Base-by-base conservation (phyloP, 441 rosid species). In the Hura crepitans region DNA sequence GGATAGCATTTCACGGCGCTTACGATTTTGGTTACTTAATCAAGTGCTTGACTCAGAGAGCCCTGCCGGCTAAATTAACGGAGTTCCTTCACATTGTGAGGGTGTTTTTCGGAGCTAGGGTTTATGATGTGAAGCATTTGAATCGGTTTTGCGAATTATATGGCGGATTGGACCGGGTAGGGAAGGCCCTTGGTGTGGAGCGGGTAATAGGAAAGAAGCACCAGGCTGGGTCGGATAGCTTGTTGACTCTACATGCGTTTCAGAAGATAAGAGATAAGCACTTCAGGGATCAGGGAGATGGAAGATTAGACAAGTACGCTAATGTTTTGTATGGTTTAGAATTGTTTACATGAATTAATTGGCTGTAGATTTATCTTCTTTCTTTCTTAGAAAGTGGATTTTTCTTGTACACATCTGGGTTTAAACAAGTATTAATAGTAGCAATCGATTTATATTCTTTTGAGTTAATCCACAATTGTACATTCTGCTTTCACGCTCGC, bases 1-100 rank as follows among this genome's bases (percentile, higher is more conserved):
- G 93, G 93, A 85, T 88, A 12, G 80, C 91, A 13, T 88, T 88
- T 69, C 93, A 88, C 49, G 77, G 94, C 80, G 85, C 88, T 33
- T 86, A 86, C 31, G 94, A 88, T 79, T 88, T 86, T 13, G 94
- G 94, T 23, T 86, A 88, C 78, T 66, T 88, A 31, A 85, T 88
- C 51, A 86, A 88, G 65, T 77, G 81, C 18, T 76, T 85, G 75
- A 88, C 86, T 13, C 85, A 75, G 45, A 61, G 71, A 17, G 37
- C 43, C 0, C 65, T 85, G 71, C 94, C 88, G 1, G 73, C 18
- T 46, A 66, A 70, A 5, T 71, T 85, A 62, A 45, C 71, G 8
- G 83, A 76, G 42, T 85, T 88, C 55, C 70, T 88, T 69, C 50
- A 46, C 37, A 45, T 73, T 27, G 84, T 82, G 57, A 74, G 76